These are phyloP conservation scores for Krasilnikovozyma curviuscula DNA, from an alignment of 768 basidiomycete genomes.

Conservation along the genomic window DNA sequence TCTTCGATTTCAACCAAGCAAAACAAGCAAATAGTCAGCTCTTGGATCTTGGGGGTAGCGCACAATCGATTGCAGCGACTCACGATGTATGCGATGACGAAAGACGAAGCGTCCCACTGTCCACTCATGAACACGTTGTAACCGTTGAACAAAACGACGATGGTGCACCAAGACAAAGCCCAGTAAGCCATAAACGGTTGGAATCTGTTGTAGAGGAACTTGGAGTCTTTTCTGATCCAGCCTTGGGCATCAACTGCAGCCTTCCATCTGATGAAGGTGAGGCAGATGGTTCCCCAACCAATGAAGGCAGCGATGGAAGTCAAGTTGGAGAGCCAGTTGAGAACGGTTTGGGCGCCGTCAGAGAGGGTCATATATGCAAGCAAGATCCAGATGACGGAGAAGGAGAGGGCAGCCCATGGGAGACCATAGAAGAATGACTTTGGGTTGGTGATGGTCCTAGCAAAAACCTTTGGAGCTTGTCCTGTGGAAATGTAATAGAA, in stretches of 20 bases:
- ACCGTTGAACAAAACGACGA: conserved; percentile 19
- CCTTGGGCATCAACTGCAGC: conserved; percentile 5
- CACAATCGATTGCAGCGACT: too few species aligned
- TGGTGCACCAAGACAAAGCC: conserved; percentile 15
- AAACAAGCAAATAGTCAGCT: neutral
- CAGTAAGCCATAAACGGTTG: conserved; percentile 16
- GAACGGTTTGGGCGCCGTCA: conserved; percentile 53
- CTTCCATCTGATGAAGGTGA: conserved; percentile 5
- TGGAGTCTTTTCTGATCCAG: neutral
- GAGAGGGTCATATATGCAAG: conserved; percentile 14
- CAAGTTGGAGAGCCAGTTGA: conserved; percentile 30
- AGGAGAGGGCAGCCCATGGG: conserved; percentile 26
- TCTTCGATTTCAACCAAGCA: neutral
- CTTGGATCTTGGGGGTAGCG: too few species aligned
- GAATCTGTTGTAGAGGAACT: conserved; percentile 4
- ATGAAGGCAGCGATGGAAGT: conserved; percentile 34
- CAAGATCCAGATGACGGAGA: conserved; percentile 22
- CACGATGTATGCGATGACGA: conserved; percentile 17
- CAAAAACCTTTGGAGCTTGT: conserved; percentile 34
- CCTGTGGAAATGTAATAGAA: too few species aligned
- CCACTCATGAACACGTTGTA: conserved; percentile 19
- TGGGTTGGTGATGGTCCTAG: too few species aligned
- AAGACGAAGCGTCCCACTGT: conserved; percentile 13
- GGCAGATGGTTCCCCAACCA: conserved; percentile 1
- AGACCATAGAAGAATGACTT: too few species aligned